Conservation (phyloP, 164 flowering plant species). For the Santalum album region DNA sequence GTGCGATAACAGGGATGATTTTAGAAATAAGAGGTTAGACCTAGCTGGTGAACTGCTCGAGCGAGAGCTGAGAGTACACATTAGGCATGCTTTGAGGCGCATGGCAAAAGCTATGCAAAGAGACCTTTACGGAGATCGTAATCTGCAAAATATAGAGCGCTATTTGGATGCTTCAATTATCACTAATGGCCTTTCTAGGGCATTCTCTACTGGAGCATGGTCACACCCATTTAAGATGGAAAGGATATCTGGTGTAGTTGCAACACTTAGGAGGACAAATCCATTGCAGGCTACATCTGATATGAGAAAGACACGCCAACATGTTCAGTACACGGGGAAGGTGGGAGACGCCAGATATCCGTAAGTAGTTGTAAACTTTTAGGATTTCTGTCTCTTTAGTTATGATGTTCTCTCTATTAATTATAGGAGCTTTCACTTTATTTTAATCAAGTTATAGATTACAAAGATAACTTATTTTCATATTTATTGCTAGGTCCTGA, state of each 20-base stretch:
- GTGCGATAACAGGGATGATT: constrained; percentile 73
- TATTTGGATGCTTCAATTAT: constrained; percentile 77
- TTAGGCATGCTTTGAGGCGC: constrained; percentile 65
- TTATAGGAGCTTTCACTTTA: neutral
- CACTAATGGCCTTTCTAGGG: constrained; percentile 84
- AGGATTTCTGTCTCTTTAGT: neutral
- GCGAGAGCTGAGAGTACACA: constrained; percentile 60
- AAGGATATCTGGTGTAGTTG: constrained; percentile 69
- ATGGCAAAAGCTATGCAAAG: constrained; percentile 77
- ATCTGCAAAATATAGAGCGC: constrained; percentile 52
- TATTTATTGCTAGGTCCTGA: too few relatives aligned
- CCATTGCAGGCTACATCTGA: constrained; percentile 69
- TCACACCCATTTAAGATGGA: constrained; percentile 66
- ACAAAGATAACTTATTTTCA: too few relatives aligned
- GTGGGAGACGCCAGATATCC: constrained; percentile 96
- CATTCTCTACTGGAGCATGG: constrained; percentile 95
- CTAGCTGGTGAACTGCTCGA: constrained; percentile 77
- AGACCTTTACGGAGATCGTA: constrained; percentile 65
- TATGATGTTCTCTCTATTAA: neutral
- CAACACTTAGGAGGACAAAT: constrained; percentile 71
- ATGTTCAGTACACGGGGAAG: constrained; percentile 73
- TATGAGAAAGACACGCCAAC: constrained; percentile 79
- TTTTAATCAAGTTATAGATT: too few relatives aligned
- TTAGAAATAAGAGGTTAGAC: constrained; percentile 79
- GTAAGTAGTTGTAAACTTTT: constrained; percentile 40